phyloP scores from a whole-genome alignment of 305 asterid genomes.

The Fraxinus sp. region DNA sequence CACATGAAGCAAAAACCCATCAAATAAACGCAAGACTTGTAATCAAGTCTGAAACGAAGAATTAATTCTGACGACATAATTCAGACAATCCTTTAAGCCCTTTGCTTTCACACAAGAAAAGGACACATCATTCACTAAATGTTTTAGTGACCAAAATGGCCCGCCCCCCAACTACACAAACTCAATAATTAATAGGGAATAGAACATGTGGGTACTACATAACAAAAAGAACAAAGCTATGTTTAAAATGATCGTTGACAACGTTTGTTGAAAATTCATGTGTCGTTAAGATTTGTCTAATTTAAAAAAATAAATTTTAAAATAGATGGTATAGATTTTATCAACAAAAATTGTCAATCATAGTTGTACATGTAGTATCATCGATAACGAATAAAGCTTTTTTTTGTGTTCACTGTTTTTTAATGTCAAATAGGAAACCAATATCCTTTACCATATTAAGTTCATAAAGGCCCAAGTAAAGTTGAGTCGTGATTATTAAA shows the following conservation, averaged over 20 bases:
- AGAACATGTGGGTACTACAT: background rate
- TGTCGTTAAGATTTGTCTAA: too few relatives aligned
- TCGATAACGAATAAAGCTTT: too few relatives aligned
- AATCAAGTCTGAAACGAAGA: background rate
- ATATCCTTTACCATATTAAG: background rate
- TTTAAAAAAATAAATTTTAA: too few relatives aligned
- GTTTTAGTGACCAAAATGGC: background rate
- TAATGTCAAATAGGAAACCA: background rate
- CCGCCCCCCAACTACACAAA: background rate
- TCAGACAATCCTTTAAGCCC: background rate
- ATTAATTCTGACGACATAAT: background rate
- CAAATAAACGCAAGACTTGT: background rate
- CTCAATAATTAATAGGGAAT: background rate
- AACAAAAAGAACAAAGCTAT: too few relatives aligned
- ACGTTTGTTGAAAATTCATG: too few relatives aligned
- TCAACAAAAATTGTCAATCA: too few relatives aligned
- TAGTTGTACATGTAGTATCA: too few relatives aligned
- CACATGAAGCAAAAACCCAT: too few relatives aligned
- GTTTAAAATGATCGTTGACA: too few relatives aligned
- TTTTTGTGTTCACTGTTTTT: background rate
- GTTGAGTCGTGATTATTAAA: background rate
- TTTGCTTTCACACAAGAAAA: background rate
- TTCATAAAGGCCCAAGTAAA: background rate
- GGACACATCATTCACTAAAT: background rate
- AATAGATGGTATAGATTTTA: too few relatives aligned